Conservation (phyloP, 225 moss, liverwort and hornwort species). For the Sphagnum tenellum region DNA sequence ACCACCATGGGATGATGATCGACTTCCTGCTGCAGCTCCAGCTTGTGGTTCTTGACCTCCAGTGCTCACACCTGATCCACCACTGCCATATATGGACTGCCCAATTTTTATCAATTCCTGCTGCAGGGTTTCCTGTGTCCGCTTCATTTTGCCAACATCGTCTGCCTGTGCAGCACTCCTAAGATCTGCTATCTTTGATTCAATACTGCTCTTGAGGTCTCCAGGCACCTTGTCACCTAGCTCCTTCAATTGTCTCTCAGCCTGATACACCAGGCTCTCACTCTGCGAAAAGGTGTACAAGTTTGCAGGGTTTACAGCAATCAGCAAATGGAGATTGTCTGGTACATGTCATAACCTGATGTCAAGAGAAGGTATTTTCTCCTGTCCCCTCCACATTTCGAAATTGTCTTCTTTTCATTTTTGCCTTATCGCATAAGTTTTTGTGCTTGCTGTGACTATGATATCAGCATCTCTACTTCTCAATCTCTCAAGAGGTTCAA, state of each 20-base stretch:
- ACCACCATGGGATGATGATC: too few relatives aligned
- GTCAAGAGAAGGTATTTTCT: too few relatives aligned
- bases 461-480: too few relatives aligned
- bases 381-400: too few relatives aligned
- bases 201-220: constrained; percentile 34
- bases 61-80: constrained; percentile 20
- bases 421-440: too few relatives aligned
- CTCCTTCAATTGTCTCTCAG: constrained; percentile 53
- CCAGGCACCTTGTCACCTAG: constrained; percentile 46
- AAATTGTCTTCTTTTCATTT: too few relatives aligned
- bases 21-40: constrained; percentile 7
- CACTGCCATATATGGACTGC: constrained; percentile 39
- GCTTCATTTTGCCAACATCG: constrained; percentile 30
- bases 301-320: too few relatives aligned
- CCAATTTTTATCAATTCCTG: constrained; percentile 50
- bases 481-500: too few relatives aligned
- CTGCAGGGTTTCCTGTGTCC: constrained; percentile 38
- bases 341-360: too few relatives aligned
- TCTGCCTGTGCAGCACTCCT: constrained; percentile 26
- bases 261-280: constrained; percentile 50
- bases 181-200: constrained; percentile 30
- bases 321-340: too few relatives aligned
- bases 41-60: constrained; percentile 15
- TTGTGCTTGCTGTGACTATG: too few relatives aligned
- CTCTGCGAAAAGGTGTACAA: constrained; percentile 17